A percentile compares a stretch with the other conserved stretches of the same genome.
Evolutionary conservation across 1,284 basidiomycete genomes (phyloP).

Genomic region (Ustilago trichophora): DNA sequence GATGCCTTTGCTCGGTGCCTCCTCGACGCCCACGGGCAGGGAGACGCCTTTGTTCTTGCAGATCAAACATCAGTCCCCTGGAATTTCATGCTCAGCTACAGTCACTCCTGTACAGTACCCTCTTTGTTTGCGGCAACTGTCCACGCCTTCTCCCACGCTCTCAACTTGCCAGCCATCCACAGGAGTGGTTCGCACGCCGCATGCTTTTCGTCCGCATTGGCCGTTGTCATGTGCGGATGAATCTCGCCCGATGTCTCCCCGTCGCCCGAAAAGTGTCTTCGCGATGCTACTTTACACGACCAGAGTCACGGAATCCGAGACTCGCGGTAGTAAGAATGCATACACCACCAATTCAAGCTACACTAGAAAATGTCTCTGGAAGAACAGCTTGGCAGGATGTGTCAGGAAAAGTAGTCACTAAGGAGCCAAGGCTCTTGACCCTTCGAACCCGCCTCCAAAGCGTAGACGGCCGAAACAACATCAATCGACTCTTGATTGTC

Average conservation of each 20-base stretch:
- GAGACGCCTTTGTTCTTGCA: neutral
- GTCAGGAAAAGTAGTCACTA: too few relatives aligned
- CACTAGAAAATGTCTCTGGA: neutral
- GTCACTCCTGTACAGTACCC: too few relatives aligned
- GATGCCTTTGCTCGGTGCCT: too few relatives aligned
- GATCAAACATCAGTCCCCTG: slow-evolving; percentile 15
- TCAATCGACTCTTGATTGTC: too few relatives aligned
- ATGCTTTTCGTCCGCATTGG: neutral
- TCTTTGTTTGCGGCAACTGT: neutral
- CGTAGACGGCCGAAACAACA: too few relatives aligned
- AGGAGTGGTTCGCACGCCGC: neutral
- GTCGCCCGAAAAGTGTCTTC: neutral
- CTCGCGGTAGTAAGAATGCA: neutral
- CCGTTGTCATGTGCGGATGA: neutral
- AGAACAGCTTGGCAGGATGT: too few relatives aligned
- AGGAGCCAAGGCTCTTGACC: too few relatives aligned
- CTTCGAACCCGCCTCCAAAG: too few relatives aligned
- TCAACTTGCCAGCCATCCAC: neutral
- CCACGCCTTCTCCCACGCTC: neutral
- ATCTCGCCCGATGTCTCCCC: neutral
- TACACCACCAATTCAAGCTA: neutral
- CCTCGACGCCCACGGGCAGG: too few relatives aligned
- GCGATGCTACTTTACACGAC: neutral
- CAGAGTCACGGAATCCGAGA: too few relatives aligned
- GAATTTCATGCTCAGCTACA: neutral